Evolutionary conservation across 768 basidiomycete genomes (phyloP), one percentile per base, ranked within the genome.

Genomic region (Lentinula aciculospora): DNA sequence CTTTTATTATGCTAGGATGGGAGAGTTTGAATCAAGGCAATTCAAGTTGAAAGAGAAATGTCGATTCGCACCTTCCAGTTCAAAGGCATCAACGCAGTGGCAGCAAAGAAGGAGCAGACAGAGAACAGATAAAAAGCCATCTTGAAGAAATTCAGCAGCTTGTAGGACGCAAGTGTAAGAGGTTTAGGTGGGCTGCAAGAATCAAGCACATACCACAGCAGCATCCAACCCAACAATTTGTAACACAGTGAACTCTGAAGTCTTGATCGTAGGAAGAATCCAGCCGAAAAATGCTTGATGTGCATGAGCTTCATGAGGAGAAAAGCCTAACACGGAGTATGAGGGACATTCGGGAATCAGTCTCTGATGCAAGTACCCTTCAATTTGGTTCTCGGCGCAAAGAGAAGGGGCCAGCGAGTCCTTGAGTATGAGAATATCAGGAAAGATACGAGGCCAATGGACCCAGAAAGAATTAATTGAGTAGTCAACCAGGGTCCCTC

Each of bases 181-280:
- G 28, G 28, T 17, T n/a, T 45, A 29, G 17, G 31, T 9, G 44
- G 45, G 45, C n/a, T n/a, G 23, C 23, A 17, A 28, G 23, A 23
- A 8, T 17, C n/a, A 44, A 19, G 9, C 13, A 78, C 92, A 65
- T 67, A 94, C 93, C 64, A 98, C 97, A 2, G 94, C 95, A 40
- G 96, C 96, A 70, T 99, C 96, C 40, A 99, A 74, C 0, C 96
- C 96, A 12, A 99, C 96, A 50, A 97, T 96, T 70, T 98, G 94
- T 2, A 99, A 77, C 3, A 99, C 85, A 0, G 93, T 89, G 60
- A 92, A 94, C 68, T 99, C 96, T 45, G 92, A 94, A 0, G 88
- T 94, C 58, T 81, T 76, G 42, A 98, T 80, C 0, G 96, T 98
- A 1, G 96, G 96, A 63, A 96, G 72, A 53, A 99, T 90, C 96